These are phyloP conservation scores for Pleoardoris graminearum DNA, from an alignment of 2,329 filamentous ascomycete genomes.

Conservation along the genomic window DNA sequence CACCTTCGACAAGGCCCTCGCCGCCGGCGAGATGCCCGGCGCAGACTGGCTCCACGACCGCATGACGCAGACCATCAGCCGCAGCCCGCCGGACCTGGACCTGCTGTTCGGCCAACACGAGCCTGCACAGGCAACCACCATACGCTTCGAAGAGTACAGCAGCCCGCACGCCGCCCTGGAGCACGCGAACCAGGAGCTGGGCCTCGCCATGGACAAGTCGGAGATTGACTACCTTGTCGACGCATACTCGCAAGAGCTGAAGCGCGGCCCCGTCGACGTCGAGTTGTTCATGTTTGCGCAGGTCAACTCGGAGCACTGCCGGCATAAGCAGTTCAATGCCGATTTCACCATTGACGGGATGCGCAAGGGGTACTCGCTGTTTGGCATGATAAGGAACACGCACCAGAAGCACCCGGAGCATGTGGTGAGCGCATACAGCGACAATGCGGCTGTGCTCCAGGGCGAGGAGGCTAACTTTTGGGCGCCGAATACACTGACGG, in stretches of 20 bases:
- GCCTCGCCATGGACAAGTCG: slow-evolving; percentile 81
- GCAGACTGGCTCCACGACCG: slow-evolving; percentile 82
- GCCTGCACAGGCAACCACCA: slow-evolving; percentile 68
- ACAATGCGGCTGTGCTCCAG: slow-evolving; percentile 92
- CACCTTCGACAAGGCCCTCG: slow-evolving; percentile 58
- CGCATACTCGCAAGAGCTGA: slow-evolving; percentile 68
- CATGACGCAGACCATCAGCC: slow-evolving; percentile 86
- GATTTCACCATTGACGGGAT: slow-evolving; percentile 92
- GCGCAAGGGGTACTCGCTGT: slow-evolving; percentile 77
- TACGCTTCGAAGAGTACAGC: slow-evolving; percentile 68
- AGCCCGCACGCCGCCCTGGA: slow-evolving; percentile 73
- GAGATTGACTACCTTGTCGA: slow-evolving; percentile 96
- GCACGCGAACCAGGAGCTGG: slow-evolving; percentile 80
- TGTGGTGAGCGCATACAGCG: slow-evolving; percentile 95
- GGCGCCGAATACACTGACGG: slow-evolving; percentile 84
- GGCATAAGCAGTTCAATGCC: slow-evolving; percentile 93
- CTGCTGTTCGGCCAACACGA: slow-evolving; percentile 76
- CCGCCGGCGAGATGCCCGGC: slow-evolving; percentile 59
- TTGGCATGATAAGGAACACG: slow-evolving; percentile 96
- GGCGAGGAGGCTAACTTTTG: slow-evolving; percentile 75
- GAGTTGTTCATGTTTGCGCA: slow-evolving; percentile 99
- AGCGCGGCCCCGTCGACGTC: slow-evolving; percentile 77
- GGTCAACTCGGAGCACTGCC: slow-evolving; percentile 95
- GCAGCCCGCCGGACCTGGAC: slow-evolving; percentile 68
- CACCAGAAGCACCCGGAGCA: slow-evolving; percentile 75